Evolutionary conservation across 83 land plant species (phyloP), one percentile per base, ranked within the genome.

Genomic region (Diphasiastrum complanatum): DNA sequence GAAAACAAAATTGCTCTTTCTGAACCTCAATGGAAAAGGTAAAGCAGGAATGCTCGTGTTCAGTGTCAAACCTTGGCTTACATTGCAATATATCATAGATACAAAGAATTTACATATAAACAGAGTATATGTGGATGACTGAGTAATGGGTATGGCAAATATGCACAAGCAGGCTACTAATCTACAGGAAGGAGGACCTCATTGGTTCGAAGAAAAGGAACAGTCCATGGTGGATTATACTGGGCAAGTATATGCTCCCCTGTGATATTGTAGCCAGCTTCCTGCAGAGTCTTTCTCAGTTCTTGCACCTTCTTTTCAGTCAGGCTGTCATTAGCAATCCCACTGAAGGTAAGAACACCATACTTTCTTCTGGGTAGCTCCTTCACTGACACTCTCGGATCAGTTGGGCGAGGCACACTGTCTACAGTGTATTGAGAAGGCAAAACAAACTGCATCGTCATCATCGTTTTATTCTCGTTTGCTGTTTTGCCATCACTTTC

Each of bases 191-290:
- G 54, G 85, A 92, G 75, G 54, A 92, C 71, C 63, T 92, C 97
- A 66, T 92, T 92, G 12, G 91, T 92, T 68, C 87, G 76, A 11
- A 92, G 72, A 5, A 75, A 67, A 6, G 90, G 81, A 50, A 84
- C 51, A 2, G 96, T 92, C 91, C 87, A 92, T 2, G 97, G 95
- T 5, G 96, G 97, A 65, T 92, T 92, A 57, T 80, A 92, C 69
- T 87, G 80, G 14, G 82, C 97, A 53, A 92, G 70, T 20, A 92
- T 10, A 38, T 69, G 72, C 20, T 83, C 77, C 11, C 96, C 97
- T 14, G 52, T 38, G 31, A 88, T 73, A 72, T 74, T 79, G 68
- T 56, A 66, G 37, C 95, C 97, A 59, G 79, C 96, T 38, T 76
- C 76, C 67, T 77, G 81, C 81, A 92, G 67, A 5, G 75, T 33